A percentile compares a stretch with the other conserved stretches of the same genome.
These are phyloP conservation scores for Metrosideros polymorpha DNA, from an alignment of 441 rosid species.

Conservation along the genomic window DNA sequence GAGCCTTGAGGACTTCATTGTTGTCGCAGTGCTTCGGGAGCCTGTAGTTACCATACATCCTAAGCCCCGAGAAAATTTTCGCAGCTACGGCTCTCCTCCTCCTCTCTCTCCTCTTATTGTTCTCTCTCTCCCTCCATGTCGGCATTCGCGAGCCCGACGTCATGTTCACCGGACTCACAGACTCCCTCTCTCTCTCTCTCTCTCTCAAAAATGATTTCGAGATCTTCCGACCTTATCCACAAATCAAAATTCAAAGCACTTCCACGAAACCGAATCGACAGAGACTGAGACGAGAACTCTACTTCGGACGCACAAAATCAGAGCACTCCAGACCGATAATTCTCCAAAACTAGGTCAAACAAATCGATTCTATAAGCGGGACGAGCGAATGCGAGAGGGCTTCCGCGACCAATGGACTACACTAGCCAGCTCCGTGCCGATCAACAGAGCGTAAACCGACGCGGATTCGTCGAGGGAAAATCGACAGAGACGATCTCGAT, in stretches of 20 bases:
- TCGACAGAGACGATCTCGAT: not conserved
- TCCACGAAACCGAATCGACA: not conserved
- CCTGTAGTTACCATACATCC: constrained; percentile 86
- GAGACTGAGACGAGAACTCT: not conserved
- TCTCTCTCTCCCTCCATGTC: constrained; percentile 97
- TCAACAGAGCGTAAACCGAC: not conserved
- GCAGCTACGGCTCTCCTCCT: constrained; percentile 95
- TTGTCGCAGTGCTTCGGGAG: constrained; percentile 98
- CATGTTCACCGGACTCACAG: constrained; percentile 21
- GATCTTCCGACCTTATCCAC: not conserved
- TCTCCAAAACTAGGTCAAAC: not conserved
- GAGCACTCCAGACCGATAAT: not conserved
- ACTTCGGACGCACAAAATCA: not conserved
- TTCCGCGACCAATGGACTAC: not conserved
- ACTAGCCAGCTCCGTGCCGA: not conserved
- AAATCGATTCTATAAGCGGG: not conserved
- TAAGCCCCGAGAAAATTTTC: constrained; percentile 83
- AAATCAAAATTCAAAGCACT: not conserved
- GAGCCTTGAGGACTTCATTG: constrained; percentile 94
- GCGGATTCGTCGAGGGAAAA: not conserved
- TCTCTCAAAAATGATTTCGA: not conserved
- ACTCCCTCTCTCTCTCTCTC: not conserved
- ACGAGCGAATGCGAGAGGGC: not conserved
- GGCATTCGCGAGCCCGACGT: constrained; percentile 88
- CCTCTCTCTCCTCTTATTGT: constrained; percentile 89